Evolutionary conservation across 2,329 filamentous ascomycete genomes (phyloP).

Genomic region (Corinectria fuckeliana): DNA sequence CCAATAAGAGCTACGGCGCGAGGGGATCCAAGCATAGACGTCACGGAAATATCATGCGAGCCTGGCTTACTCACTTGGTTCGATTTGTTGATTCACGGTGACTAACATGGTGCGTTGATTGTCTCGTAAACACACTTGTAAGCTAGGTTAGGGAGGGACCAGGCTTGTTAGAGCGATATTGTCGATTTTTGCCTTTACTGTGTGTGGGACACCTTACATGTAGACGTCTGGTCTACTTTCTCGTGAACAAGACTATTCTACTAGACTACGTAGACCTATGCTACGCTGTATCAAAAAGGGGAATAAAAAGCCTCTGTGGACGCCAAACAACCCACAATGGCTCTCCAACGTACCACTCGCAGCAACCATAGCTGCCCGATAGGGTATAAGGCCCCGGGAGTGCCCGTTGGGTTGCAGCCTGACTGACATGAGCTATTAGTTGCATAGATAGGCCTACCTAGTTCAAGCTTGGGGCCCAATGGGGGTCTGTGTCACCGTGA

Average conservation of each 20-base stretch:
- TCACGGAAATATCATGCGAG: background rate
- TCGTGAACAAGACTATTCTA: too few relatives aligned
- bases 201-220: too few relatives aligned
- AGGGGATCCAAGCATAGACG: background rate
- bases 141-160: too few relatives aligned
- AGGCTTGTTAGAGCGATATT: too few relatives aligned
- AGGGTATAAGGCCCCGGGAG: slow-evolving; percentile 3
- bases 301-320: slow-evolving; percentile 10
- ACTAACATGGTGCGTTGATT: background rate
- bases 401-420: slow-evolving; percentile 7
- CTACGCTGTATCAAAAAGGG: background rate
- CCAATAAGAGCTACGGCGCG: background rate
- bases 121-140: too few relatives aligned
- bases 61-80: background rate
- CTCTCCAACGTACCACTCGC: slow-evolving; percentile 16
- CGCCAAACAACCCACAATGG: slow-evolving; percentile 21
- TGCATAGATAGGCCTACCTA: too few relatives aligned
- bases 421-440: too few relatives aligned
- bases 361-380: slow-evolving; percentile 7
- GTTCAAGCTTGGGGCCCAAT: background rate
- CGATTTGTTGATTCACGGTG: background rate
- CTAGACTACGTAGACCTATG: too few relatives aligned
- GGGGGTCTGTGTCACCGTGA: slow-evolving; percentile 1
- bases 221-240: too few relatives aligned
- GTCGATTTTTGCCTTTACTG: too few relatives aligned